These are phyloP conservation scores for Boletellus ananas DNA, from an alignment of 768 basidiomycete genomes.

Conservation along the genomic window DNA sequence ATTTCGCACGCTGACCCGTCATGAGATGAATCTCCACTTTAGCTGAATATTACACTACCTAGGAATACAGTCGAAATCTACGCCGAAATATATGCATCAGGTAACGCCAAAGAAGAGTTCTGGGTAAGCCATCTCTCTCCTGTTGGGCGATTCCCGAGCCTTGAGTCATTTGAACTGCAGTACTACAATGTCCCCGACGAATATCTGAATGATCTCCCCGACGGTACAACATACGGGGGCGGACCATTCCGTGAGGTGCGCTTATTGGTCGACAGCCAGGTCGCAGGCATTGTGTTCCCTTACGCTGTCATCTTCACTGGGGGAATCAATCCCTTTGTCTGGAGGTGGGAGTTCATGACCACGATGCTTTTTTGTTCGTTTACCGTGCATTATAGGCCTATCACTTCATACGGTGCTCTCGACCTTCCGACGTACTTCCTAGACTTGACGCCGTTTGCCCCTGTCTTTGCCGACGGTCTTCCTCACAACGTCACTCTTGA, in stretches of 20 bases:
- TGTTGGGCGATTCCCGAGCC: not conserved
- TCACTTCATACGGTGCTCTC: conserved; percentile 71
- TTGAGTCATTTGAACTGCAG: conserved; percentile 31
- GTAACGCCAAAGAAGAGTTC: conserved; percentile 67
- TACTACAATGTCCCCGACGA: conserved; percentile 66
- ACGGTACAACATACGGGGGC: conserved; percentile 41
- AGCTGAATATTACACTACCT: conserved; percentile 70
- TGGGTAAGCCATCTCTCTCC: conserved; percentile 49
- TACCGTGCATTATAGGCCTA: conserved; percentile 43
- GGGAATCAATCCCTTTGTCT: conserved; percentile 63
- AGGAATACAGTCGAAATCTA: conserved; percentile 62
- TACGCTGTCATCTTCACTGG: conserved; percentile 69
- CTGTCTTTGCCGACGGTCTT: conserved; percentile 61
- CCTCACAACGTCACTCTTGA: conserved; percentile 71
- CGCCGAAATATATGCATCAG: conserved; percentile 71
- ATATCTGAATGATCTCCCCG: conserved; percentile 53
- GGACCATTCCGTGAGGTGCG: conserved; percentile 65
- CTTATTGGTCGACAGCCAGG: conserved; percentile 49
- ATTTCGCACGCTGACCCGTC: not conserved
- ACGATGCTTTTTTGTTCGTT: not conserved
- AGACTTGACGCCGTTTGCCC: conserved; percentile 75
- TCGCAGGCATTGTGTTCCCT: conserved; percentile 58
- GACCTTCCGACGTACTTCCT: conserved; percentile 76
- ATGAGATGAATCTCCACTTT: not conserved
- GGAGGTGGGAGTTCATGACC: conserved; percentile 46